Evolutionary conservation across 305 asterid species (phyloP).

Genomic region (Striga hermonthica): DNA sequence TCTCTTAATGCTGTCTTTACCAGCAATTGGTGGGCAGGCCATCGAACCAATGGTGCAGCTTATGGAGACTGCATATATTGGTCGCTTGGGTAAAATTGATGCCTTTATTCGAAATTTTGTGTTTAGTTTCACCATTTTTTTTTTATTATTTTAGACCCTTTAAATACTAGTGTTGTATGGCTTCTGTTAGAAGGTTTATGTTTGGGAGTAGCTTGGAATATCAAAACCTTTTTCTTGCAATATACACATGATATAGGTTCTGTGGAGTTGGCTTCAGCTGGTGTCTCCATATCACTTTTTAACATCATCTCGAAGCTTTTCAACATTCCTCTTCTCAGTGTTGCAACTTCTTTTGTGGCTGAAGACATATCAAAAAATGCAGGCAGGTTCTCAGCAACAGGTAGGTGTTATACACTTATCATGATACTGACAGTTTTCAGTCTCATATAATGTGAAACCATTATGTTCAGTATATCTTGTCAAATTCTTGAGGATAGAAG

Average conservation of each 20-base stretch:
- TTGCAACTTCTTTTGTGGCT: slow-evolving; percentile 95
- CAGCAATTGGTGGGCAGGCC: slow-evolving; percentile 90
- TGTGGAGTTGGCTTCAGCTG: slow-evolving; percentile 93
- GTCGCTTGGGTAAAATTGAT: slow-evolving; percentile 66
- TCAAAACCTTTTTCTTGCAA: not conserved
- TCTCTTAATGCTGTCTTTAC: slow-evolving; percentile 67
- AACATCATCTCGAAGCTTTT: slow-evolving; percentile 84
- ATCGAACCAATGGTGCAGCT: slow-evolving; percentile 77
- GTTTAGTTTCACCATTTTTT: slow-evolving; percentile 14
- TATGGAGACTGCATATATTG: slow-evolving; percentile 91
- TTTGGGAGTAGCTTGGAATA: not conserved
- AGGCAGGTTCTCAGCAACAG: slow-evolving; percentile 44
- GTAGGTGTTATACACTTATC: slow-evolving; percentile 35
- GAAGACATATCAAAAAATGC: slow-evolving; percentile 80
- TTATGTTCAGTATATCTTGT: slow-evolving; percentile 5
- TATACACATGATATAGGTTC: slow-evolving; percentile 46
- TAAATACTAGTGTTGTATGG: not conserved
- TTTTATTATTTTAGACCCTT: slow-evolving; percentile 1
- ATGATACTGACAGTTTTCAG: slow-evolving; percentile 5
- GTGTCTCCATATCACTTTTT: slow-evolving; percentile 81
- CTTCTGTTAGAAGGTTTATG: slow-evolving; percentile 8
- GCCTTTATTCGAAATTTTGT: not conserved
- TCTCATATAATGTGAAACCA: slow-evolving; percentile 3
- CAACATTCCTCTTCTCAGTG: slow-evolving; percentile 89
- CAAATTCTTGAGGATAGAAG: slow-evolving; percentile 5